Evolutionary conservation across 2,329 filamentous ascomycete genomes (phyloP), one percentile per base, ranked within the genome.

Genomic region (Neonectria punicea): DNA sequence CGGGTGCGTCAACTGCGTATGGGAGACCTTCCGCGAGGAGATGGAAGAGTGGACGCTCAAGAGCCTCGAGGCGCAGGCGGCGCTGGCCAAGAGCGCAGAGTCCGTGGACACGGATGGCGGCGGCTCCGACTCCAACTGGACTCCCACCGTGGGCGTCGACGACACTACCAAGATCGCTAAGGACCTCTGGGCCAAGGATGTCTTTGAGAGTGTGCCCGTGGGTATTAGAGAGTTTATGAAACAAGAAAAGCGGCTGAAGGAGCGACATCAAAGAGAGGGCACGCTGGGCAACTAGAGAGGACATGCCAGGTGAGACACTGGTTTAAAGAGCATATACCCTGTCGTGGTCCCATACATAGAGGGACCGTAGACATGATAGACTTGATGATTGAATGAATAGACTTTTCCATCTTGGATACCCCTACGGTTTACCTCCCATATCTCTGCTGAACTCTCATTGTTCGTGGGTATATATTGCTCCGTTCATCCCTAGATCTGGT

Each of bases 201-300:
- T 97, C 39, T 97, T 97, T 74, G 87, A 88, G 54, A 89, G 88
- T 70, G 90, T 99, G 57, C 95, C 96, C 0, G 92, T 98, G 10
- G 96, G 95, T 0, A 98, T 99, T 70, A 85, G 93, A 67, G 95
- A 97, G 79, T 99, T 99, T 75, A 98, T 99, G 95, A 93, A 92
- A 83, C 94, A 91, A 65, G 96, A 99, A 83, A 98, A 98, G 86
- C 91, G 85, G 78, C 80, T 99, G 66, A 95, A 93, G 79, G 85
- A 92, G 78, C 91, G 89, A 79, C 92, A 94, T 76, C 79, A 81
- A 73, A 80, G 83, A 56, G 88, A 89, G 60, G 83, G 85, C n/a
- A 83, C 81, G 2, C 56, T 76, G n/a, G 82, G 83, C 1, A 80
- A 80, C n/a, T 84, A 28, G 60, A 56, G 1, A 8, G 39, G 49